Conservation (phyloP, 2,329 filamentous ascomycete species). For the Xylariaceae sp. region DNA sequence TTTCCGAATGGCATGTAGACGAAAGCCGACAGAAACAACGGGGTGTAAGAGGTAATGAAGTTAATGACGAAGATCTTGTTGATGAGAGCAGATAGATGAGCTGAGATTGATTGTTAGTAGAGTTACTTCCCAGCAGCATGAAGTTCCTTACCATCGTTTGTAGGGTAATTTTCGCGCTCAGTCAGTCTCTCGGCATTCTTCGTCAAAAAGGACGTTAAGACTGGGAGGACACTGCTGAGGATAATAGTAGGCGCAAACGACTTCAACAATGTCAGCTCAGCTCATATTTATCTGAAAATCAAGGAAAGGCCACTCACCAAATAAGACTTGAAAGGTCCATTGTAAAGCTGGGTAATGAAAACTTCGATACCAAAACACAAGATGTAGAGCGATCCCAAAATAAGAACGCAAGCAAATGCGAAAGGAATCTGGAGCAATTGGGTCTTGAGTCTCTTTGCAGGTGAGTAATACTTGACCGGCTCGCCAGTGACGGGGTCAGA, state of each 20-base stretch:
- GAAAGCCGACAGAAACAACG: slow-evolving; percentile 87
- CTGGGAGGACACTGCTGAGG: slow-evolving; percentile 74
- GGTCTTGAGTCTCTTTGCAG: slow-evolving; percentile 65
- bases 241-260: slow-evolving; percentile 84
- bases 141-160: slow-evolving; percentile 54
- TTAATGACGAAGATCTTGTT: slow-evolving; percentile 94
- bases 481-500: slow-evolving; percentile 81
- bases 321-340: slow-evolving; percentile 79
- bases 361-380: slow-evolving; percentile 89
- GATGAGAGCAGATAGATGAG: slow-evolving; percentile 76
- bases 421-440: slow-evolving; percentile 84
- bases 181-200: slow-evolving; percentile 71
- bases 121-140: slow-evolving; percentile 1
- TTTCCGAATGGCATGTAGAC: slow-evolving; percentile 90
- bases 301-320: slow-evolving; percentile 51
- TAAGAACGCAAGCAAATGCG: slow-evolving; percentile 63
- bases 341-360: slow-evolving; percentile 91
- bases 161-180: slow-evolving; percentile 87
- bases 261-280: slow-evolving; percentile 39
- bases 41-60: slow-evolving; percentile 92
- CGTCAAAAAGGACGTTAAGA: slow-evolving; percentile 70
- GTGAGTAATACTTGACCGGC: slow-evolving; percentile 67
- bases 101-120: slow-evolving; percentile 35
- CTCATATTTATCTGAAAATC: not conserved
- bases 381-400: slow-evolving; percentile 76